Conservation (phyloP, 331 rosid species). For the Arachis monticola region DNA sequence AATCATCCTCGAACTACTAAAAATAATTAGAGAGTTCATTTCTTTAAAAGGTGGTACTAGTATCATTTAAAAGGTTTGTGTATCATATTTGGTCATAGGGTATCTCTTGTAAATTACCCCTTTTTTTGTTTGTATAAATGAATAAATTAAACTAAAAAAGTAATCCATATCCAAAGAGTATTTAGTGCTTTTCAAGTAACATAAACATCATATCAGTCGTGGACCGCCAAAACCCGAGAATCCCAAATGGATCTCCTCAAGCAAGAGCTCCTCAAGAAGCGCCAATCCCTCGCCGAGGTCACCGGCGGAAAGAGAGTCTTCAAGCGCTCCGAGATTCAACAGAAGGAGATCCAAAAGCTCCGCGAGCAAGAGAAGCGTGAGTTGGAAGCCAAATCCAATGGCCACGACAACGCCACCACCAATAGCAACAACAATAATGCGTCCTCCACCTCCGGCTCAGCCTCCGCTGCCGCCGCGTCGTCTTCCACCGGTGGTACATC, state of each 20-base stretch:
- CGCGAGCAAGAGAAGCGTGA: conserved; percentile 93
- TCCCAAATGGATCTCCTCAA: conserved; percentile 76
- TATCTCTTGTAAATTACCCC: too few relatives aligned
- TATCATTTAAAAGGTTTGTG: too few relatives aligned
- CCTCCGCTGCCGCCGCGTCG: conserved; percentile 21
- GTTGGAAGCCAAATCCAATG: conserved; percentile 77
- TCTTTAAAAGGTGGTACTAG: too few relatives aligned
- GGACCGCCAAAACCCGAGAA: conserved; percentile 41
- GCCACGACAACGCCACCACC: conserved; percentile 39
- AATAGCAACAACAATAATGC: not conserved
- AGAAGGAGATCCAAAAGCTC: conserved; percentile 79
- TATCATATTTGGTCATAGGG: too few relatives aligned
- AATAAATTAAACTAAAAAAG: too few relatives aligned
- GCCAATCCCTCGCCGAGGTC: conserved; percentile 68
- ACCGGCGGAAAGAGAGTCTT: conserved; percentile 85
- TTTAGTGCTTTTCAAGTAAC: too few relatives aligned
- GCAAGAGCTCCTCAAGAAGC: conserved; percentile 84
- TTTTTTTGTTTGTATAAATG: too few relatives aligned
- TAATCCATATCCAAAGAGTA: too few relatives aligned
- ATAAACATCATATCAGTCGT: not conserved
- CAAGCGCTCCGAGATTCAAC: conserved; percentile 94
- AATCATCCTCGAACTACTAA: too few relatives aligned
- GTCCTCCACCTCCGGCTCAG: conserved; percentile 11
- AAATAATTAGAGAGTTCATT: too few relatives aligned
- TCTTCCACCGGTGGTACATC: conserved; percentile 45